A percentile compares a stretch with the other conserved stretches of the same genome.
phyloP scores from a whole-genome alignment of 2,329 filamentous ascomycete genomes.

The Botrytis paeoniae region DNA sequence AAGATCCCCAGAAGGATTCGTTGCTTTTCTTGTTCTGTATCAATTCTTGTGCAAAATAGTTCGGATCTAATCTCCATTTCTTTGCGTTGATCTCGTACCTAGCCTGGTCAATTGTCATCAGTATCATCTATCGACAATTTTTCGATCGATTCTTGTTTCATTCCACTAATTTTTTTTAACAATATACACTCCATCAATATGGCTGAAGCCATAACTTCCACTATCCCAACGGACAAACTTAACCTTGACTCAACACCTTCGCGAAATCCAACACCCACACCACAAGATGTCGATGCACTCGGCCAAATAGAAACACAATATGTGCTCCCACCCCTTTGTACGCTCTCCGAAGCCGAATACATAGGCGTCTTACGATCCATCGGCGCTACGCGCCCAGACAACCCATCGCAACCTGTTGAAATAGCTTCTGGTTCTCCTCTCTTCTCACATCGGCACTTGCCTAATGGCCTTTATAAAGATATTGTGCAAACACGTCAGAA shows the following conservation, averaged over 20 bases:
- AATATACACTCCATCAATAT: background rate
- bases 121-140: background rate
- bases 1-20: background rate
- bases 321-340: slow-evolving; percentile 11
- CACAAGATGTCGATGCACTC: slow-evolving; percentile 14
- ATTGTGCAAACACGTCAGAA: slow-evolving; percentile 23
- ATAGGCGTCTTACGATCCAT: background rate
- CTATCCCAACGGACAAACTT: background rate
- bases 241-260: background rate
- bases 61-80: background rate
- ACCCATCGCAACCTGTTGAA: slow-evolving; percentile 13
- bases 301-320: slow-evolving; percentile 9
- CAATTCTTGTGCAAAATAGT: background rate
- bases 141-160: background rate
- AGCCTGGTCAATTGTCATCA: background rate
- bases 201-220: background rate
- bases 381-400: background rate
- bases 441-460: slow-evolving; percentile 18
- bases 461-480: slow-evolving; percentile 29
- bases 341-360: slow-evolving; percentile 13
- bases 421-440: slow-evolving; percentile 8
- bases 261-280: slow-evolving; percentile 2
- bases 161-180: too few species aligned
- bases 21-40: background rate
- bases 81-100: background rate